Evolutionary conservation across 306 rosid species (phyloP), one percentile per base, ranked within the genome.

Genomic region (Crataegus laevigata): DNA sequence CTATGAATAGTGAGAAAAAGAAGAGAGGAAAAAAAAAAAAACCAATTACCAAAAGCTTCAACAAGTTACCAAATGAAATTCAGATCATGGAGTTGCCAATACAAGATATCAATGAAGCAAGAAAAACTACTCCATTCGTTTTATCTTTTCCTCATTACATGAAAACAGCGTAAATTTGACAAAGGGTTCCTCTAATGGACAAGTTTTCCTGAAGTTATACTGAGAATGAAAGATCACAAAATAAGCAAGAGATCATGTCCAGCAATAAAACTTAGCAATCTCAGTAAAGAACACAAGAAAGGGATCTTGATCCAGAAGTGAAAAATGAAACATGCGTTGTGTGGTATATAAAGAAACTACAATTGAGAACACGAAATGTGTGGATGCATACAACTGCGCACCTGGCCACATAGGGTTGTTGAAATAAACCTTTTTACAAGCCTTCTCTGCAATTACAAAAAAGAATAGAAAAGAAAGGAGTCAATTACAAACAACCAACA

Each of bases 361-460:
- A 19, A 47, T 54, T 38, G 73, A 34, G 54, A 65, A 50, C 42
- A 82, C 5, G 67, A 24, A 52, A 38, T 22, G 62, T 10, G 54
- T 30, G 72, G 38, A 25, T 12, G 52, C 52, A 70, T 12, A 32
- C 67, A 26, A 45, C 63, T 58, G 74, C 86, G 30, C 82, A 96
- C 99, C 99, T 21, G 96, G 97, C 98, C 99, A 96, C 99, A 96
- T 90, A 6, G 98, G 99, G 77, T 92, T 96, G 98, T 96, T 92
- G 88, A 90, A 96, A 86, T 89, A 96, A 71, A 76, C 79, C 38
- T 5, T 52, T 76, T 84, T 85, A 66, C 71, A 66, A 69, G 78
- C 80, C 54, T 89, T 87, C 71, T 78, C 99, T 94, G 89, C 70
- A 61, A 75, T 17, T 66, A 57, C 77, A 62, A 79, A 8, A 75